Evolutionary conservation across 2,329 filamentous ascomycete species (phyloP), one percentile per base, ranked within the genome.

Genomic region (Fusarium sp.): DNA sequence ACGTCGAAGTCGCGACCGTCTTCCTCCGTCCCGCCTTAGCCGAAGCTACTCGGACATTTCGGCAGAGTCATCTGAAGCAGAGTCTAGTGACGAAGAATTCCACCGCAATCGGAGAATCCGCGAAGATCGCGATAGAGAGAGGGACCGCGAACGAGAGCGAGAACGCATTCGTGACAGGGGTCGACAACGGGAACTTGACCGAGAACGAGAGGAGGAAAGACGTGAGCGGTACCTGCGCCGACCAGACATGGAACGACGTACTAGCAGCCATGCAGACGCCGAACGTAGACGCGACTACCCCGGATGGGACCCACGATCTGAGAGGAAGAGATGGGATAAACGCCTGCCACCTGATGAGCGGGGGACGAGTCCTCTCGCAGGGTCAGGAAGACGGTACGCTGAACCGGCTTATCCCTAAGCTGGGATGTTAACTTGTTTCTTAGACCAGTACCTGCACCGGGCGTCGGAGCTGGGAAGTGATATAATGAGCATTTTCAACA

Each of bases 221-320:
- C 78, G 80, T 46, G 79, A 80, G 10, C 76, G 76, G 27, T 80
- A 83, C 66, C 72, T 81, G 15, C 75, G 79, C 30, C 79, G 83
- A n/a, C 80, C 83, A 3, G 83, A 83, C 3, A 72, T 78, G 16
- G 77, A 81, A 29, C 79, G 83, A 49, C 78, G 85, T 46, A 83
- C 85, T 5, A 86, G 84, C 76, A 86, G 84, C 70, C 84, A 86
- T 63, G 83, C 83, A 25, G 85, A 87, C 63, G 77, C 82, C 34
- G 84, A 86, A 63, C 79, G 84, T 24, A 77, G 81, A 46, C 77
- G 81, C 14, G 80, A 81, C 20, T 73, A 77, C 56, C 73, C 73
- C 9, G 72, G 77, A 9, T 79, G 79, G 71, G 81, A 83, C 38
- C 51, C 73, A 18, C 76, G 79, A 46, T 72, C 80, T 11, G 77